These are phyloP conservation scores for Penicillium coprophilum DNA, from an alignment of 495 filamentous ascomycete species.

Conservation along the genomic window DNA sequence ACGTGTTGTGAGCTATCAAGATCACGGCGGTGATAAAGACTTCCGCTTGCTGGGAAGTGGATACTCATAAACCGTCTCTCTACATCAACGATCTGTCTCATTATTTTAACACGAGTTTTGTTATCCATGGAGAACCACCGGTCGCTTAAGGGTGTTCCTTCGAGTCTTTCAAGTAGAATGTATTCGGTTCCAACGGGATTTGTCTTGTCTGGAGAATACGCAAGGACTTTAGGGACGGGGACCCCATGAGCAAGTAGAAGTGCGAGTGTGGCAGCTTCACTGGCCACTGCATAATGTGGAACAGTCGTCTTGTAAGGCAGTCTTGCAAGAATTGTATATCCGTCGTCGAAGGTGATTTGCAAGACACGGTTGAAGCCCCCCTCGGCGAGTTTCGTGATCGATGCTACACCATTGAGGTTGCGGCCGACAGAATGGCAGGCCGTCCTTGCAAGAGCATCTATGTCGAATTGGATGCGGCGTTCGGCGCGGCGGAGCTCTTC, in stretches of 20 bases:
- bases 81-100: constrained; percentile 34
- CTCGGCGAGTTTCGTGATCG: constrained; percentile 34
- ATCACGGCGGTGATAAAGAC: constrained; percentile 35
- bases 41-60: constrained; percentile 34
- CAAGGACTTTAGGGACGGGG: constrained; percentile 29
- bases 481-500: constrained; percentile 21
- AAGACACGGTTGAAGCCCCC: constrained; percentile 38
- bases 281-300: constrained; percentile 30
- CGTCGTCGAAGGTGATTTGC: constrained; percentile 26
- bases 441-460: constrained; percentile 19
- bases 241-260: constrained; percentile 28
- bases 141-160: constrained; percentile 23
- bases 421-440: constrained; percentile 18
- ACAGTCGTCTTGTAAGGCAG: constrained; percentile 30
- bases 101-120: constrained; percentile 30
- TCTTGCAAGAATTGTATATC: constrained; percentile 26
- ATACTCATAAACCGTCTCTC: constrained; percentile 34
- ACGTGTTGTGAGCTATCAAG: constrained; percentile 13
- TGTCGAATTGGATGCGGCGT: constrained; percentile 22
- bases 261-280: constrained; percentile 40
- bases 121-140: constrained; percentile 29
- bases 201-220: constrained; percentile 20
- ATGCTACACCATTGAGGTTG: constrained; percentile 8
- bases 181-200: constrained; percentile 33
- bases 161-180: constrained; percentile 27